Evolutionary conservation across 139 green algal species (phyloP).

Genomic region (Haematococcus sp.): DNA sequence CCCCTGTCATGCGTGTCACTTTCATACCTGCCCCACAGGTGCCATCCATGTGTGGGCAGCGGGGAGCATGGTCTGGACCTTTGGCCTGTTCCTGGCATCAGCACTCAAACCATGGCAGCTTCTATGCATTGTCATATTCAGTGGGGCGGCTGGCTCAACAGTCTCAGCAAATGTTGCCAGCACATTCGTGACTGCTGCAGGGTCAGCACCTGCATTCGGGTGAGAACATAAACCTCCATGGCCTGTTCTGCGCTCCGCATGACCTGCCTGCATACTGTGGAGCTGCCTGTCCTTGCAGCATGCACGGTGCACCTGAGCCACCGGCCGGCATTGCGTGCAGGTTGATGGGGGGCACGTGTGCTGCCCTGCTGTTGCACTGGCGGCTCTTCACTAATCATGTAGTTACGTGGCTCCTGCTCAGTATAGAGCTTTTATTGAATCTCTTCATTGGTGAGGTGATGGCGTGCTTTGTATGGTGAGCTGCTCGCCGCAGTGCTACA

Average conservation of each 20-base stretch:
- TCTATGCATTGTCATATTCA: neutral
- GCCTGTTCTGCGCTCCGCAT: neutral
- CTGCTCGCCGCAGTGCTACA: too few relatives aligned
- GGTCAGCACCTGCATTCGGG: neutral
- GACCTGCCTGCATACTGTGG: neutral
- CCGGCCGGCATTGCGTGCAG: neutral
- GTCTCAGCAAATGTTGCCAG: neutral
- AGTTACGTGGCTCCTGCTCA: neutral
- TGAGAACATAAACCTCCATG: neutral
- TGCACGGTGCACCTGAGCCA: neutral
- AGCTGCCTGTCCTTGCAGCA: neutral
- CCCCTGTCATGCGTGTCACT: neutral
- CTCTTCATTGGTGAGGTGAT: conserved; percentile 4
- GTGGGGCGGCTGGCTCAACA: neutral
- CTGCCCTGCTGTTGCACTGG: conserved; percentile 8
- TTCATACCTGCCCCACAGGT: neutral
- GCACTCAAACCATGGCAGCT: conserved; percentile 3
- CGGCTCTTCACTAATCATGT: neutral
- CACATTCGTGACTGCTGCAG: neutral
- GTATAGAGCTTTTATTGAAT: neutral
- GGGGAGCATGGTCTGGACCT: neutral
- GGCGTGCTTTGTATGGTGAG: too few relatives aligned
- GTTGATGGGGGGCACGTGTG: neutral
- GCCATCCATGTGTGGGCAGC: neutral
- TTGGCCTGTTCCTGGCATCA: neutral